phyloP scores from a whole-genome alignment of 768 basidiomycete genomes.

The Kwoniella heveanensis region DNA sequence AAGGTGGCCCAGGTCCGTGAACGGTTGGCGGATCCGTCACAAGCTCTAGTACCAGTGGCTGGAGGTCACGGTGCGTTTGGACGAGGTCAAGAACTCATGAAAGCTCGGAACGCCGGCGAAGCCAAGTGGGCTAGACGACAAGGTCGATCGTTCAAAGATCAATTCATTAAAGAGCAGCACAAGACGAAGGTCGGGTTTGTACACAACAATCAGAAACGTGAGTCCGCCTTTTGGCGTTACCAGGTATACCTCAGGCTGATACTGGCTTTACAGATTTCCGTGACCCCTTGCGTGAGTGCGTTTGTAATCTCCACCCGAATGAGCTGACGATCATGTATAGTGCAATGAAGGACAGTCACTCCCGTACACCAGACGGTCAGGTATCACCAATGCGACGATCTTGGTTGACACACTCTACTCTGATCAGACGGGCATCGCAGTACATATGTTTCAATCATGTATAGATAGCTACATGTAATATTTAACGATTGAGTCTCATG shows the following conservation, averaged over 20 bases:
- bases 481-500: too few species aligned
- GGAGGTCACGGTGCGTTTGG: conserved; percentile 89
- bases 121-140: conserved; percentile 88
- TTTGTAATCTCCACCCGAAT: too few species aligned
- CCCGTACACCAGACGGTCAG: too few species aligned
- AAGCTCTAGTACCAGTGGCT: conserved; percentile 76
- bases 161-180: conserved; percentile 75
- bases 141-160: conserved; percentile 79
- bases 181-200: conserved; percentile 78
- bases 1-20: conserved; percentile 76
- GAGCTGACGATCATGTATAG: too few species aligned
- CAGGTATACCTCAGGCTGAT: not conserved
- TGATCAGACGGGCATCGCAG: too few species aligned
- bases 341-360: too few species aligned
- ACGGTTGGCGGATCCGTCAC: conserved; percentile 77
- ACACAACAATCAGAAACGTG: conserved; percentile 76
- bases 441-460: too few species aligned
- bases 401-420: too few species aligned
- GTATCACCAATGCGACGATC: too few species aligned
- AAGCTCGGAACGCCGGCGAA: conserved; percentile 91
- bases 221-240: conserved; percentile 19
- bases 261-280: conserved; percentile 37
- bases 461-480: too few species aligned
- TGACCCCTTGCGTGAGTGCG: conserved; percentile 45
- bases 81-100: conserved; percentile 75